A percentile compares a stretch with the other conserved stretches of the same genome.
Conservation (phyloP, 2,329 filamentous ascomycete species). For the Chaetomiaceae sp. region DNA sequence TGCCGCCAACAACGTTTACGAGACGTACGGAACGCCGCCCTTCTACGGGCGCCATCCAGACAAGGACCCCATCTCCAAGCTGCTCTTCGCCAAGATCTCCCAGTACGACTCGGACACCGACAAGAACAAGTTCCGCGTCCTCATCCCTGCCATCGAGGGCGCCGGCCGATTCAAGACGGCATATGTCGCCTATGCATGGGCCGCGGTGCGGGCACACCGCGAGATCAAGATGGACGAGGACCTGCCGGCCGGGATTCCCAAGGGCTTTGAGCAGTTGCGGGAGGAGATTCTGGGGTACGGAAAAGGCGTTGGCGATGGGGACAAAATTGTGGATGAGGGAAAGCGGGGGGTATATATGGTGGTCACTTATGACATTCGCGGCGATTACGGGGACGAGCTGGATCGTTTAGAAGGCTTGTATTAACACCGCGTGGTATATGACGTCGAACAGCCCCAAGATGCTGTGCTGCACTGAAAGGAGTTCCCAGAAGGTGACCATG, state of each 20-base stretch:
- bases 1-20: neutral
- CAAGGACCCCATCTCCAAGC: neutral
- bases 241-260: neutral
- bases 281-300: neutral
- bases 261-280: slow-evolving; percentile 5
- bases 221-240: neutral
- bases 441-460: too few species aligned
- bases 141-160: neutral
- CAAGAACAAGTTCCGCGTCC: slow-evolving; percentile 4
- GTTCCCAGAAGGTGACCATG: too few species aligned
- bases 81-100: slow-evolving; percentile 4
- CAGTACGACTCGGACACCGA: neutral
- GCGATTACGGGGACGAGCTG: neutral
- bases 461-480: too few species aligned
- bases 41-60: neutral
- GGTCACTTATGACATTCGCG: neutral
- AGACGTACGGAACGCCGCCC: slow-evolving; percentile 4
- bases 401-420: neutral
- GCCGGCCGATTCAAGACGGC: neutral
- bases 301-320: neutral
- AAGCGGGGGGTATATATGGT: slow-evolving; percentile 5
- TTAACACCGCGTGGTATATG: too few species aligned
- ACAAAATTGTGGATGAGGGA: slow-evolving; percentile 5
- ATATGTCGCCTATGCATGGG: slow-evolving; percentile 6
- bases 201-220: neutral